Conservation (phyloP, 805 yeast genomes). For the Kodamaea neixiangensis region DNA sequence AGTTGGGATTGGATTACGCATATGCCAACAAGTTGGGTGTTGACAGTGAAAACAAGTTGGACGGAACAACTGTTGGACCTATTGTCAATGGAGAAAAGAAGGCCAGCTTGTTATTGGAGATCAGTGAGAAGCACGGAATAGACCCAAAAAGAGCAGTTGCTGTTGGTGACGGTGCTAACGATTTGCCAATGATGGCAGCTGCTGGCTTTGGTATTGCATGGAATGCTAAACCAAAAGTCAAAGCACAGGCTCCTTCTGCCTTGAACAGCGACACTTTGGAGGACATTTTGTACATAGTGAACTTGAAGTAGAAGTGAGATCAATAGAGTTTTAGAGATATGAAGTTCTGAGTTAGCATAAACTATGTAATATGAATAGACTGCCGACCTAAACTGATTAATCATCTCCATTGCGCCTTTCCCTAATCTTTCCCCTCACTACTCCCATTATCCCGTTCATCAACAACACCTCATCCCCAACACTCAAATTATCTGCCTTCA, state of each 20-base stretch:
- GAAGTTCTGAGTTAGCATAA: too few species aligned
- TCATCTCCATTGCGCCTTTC: too few species aligned
- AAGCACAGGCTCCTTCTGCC: constrained; percentile 75
- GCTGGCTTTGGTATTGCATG: constrained; percentile 97
- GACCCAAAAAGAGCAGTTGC: constrained; percentile 64
- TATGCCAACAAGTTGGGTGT: constrained; percentile 71
- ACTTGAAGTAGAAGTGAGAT: constrained; percentile 21
- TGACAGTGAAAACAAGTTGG: constrained; percentile 51
- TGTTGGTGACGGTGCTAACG: constrained; percentile 98
- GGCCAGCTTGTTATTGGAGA: constrained; percentile 66
- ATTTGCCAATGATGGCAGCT: constrained; percentile 83
- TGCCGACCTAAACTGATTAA: too few species aligned
- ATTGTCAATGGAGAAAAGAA: constrained; percentile 86
- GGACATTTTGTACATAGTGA: constrained; percentile 78
- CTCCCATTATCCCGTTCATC: constrained; percentile 85
- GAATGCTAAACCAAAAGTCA: constrained; percentile 96
- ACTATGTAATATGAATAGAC: too few species aligned
- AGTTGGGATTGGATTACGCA: constrained; percentile 79
- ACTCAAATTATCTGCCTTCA: constrained; percentile 47
- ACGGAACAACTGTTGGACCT: constrained; percentile 77
- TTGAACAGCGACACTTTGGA: constrained; percentile 72
- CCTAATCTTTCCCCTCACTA: constrained; percentile 55
- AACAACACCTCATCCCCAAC: constrained; percentile 72
- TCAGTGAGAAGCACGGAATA: constrained; percentile 57
- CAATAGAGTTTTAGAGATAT: constrained; percentile 1